These are phyloP conservation scores for Corchorus capsularis DNA, from an alignment of 345 rosid genomes.

Conservation along the genomic window DNA sequence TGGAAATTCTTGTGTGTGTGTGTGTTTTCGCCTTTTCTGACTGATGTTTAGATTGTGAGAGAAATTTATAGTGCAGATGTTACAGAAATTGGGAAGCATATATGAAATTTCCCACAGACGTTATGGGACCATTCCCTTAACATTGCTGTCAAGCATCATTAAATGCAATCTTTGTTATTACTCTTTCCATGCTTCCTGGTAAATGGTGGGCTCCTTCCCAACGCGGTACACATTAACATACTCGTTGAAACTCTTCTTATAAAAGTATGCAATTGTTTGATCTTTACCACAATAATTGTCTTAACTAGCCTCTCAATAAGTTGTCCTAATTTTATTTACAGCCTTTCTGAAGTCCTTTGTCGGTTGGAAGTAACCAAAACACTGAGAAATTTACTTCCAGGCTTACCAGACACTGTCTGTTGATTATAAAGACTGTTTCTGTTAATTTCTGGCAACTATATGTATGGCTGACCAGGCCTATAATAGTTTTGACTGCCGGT, in stretches of 20 bases:
- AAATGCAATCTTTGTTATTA: slow-evolving; percentile 20
- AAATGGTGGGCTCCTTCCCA: slow-evolving; percentile 16
- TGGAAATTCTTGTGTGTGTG: background rate
- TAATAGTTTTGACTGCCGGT: background rate
- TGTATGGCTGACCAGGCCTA: background rate
- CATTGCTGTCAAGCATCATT: slow-evolving; percentile 17
- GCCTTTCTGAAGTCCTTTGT: background rate
- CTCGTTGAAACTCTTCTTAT: background rate
- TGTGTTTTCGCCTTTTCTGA: background rate
- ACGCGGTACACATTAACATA: slow-evolving; percentile 16
- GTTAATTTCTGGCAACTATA: background rate
- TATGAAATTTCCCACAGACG: slow-evolving; percentile 30
- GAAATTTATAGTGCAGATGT: slow-evolving; percentile 6
- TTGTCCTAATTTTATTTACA: too few species aligned
- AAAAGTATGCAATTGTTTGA: background rate
- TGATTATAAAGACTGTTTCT: background rate
- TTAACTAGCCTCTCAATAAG: background rate
- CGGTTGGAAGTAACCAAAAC: background rate
- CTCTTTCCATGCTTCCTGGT: slow-evolving; percentile 11
- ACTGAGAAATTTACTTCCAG: background rate
- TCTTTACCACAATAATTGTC: slow-evolving; percentile 2
- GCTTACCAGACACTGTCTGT: too few species aligned
- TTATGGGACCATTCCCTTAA: slow-evolving; percentile 19
- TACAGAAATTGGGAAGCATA: slow-evolving; percentile 14
- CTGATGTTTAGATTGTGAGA: background rate